These are phyloP conservation scores for Russula vinacea DNA, from an alignment of 768 basidiomycete genomes.

Conservation along the genomic window DNA sequence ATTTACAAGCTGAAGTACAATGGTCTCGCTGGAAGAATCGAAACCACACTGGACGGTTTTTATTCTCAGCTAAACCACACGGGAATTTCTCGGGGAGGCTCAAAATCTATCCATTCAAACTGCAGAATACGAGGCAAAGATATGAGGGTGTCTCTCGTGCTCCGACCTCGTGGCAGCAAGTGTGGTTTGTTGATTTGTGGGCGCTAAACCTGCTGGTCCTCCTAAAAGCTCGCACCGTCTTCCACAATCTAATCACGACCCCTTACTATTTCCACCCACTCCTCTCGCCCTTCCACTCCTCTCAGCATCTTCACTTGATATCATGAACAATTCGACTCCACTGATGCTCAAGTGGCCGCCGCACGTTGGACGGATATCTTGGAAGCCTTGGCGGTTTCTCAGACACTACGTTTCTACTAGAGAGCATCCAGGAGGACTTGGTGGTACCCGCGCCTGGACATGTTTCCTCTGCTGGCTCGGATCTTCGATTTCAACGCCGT, in stretches of 20 bases:
- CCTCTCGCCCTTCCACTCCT: background rate
- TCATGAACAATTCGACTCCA: background rate
- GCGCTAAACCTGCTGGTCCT: background rate
- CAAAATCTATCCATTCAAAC: background rate
- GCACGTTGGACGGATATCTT: background rate
- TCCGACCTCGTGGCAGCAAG: background rate
- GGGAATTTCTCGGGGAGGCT: background rate
- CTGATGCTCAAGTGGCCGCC: background rate
- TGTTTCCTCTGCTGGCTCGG: background rate
- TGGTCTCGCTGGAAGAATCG: background rate
- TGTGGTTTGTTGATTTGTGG: background rate
- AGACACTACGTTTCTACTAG: background rate
- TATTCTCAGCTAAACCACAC: background rate
- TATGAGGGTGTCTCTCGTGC: background rate
- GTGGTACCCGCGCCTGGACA: background rate
- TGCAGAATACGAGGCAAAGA: background rate
- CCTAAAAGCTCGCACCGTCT: background rate
- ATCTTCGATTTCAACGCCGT: background rate
- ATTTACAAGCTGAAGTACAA: background rate
- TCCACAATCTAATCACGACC: background rate
- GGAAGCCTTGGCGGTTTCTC: background rate
- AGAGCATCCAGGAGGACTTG: background rate
- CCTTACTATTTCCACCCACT: background rate
- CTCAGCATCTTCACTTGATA: background rate
- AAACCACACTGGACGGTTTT: background rate